Base-by-base conservation (phyloP, 306 rosid species). In the Quercus alba region DNA sequence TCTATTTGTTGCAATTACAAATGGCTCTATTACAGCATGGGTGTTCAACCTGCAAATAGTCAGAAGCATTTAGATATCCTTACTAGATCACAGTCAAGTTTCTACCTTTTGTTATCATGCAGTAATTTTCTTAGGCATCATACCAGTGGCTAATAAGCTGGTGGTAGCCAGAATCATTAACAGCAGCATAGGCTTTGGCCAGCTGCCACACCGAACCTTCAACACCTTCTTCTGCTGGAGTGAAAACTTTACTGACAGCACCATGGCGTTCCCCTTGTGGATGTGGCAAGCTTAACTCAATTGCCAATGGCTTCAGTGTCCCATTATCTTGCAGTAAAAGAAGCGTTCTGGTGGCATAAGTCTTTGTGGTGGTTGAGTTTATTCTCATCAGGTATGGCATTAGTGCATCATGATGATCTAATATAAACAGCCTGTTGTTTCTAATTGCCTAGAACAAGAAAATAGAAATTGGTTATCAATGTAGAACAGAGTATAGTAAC, bases 141-240 rank as follows among this genome's bases (percentile, higher is more conserved):
- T 94, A 94, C 99, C 99, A 96, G 84, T 96, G 99, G 88, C 97
- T 90, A 71, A 96, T 86, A 31, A 96, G 89, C 71, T 96, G 99
- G 77, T 96, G 99, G 75, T 91, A 93, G 72, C 98, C 99, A 17
- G 99, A 93, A 86, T 96, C 99, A 55, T 88, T 93, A 5, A 96
- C 97, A 8, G 94, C 90, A 56, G 82, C 98, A 76, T 91, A 96
- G 78, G 98, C 98, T 83, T 93, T 96, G 5, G 99, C 98, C 49
- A 96, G 78, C 76, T 93, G 98, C 99, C 99, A 96, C 64, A 96
- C 87, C 0, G 97, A 57, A 41, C 90, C 92, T 14, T 91, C 94
- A 1, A 87, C 84, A 11, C 92, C 94, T 20, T 81, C 71, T n/a
- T 85, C 73, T 51, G 96, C 85, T 0, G 97, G 88, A 73, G 91